Evolutionary conservation across 2,329 filamentous ascomycete species (phyloP).

Genomic region (Westerdykella aurantiaca): DNA sequence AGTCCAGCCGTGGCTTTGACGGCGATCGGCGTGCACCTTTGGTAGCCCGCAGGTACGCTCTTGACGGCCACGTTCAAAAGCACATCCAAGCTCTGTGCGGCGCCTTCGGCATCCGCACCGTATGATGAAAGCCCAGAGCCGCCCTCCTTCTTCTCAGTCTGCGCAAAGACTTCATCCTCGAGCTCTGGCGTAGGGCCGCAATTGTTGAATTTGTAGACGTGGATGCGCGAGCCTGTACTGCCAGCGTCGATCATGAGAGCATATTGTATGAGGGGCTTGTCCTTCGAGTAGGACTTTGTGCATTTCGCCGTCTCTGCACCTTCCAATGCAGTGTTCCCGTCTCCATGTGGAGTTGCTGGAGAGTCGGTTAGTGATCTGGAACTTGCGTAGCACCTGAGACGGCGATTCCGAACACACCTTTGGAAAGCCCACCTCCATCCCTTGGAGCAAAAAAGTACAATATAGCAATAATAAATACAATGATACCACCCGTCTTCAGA

Average conservation of each 20-base stretch:
- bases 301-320: constrained; percentile 68
- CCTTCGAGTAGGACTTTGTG: constrained; percentile 73
- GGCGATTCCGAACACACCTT: constrained; percentile 10
- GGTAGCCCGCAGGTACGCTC: constrained; percentile 79
- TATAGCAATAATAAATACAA: constrained; percentile 54
- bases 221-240: constrained; percentile 94
- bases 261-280: constrained; percentile 94
- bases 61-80: constrained; percentile 82
- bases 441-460: constrained; percentile 51
- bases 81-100: constrained; percentile 81
- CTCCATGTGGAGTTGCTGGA: constrained; percentile 6
- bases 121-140: constrained; percentile 79
- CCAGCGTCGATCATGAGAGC: constrained; percentile 98
- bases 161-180: constrained; percentile 86
- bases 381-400: background rate
- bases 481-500: constrained; percentile 57
- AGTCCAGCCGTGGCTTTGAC: constrained; percentile 96
- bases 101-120: constrained; percentile 75
- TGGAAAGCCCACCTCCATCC: constrained; percentile 18
- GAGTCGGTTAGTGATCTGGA: background rate
- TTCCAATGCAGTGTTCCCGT: constrained; percentile 45
- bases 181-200: constrained; percentile 93
- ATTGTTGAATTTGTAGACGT: constrained; percentile 99
- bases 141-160: constrained; percentile 80
- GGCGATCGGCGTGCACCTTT: constrained; percentile 88